phyloP scores from a whole-genome alignment of 1,139 yeast genomes.

The Magnusiomyces fungicola region DNA sequence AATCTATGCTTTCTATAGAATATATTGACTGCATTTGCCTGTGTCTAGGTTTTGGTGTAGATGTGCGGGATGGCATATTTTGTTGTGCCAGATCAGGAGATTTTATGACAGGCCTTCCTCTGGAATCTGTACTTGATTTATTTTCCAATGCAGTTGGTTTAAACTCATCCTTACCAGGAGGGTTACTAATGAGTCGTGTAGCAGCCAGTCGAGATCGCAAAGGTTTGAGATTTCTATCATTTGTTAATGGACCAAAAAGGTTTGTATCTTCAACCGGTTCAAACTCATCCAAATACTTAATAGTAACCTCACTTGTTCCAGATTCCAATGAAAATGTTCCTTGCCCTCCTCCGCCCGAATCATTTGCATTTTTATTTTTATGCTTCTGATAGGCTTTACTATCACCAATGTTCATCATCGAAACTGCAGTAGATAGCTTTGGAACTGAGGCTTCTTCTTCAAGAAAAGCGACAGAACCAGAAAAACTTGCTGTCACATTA shows the following conservation, averaged over 20 bases:
- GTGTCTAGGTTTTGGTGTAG: slow-evolving; percentile 3
- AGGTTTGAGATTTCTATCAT: slow-evolving; percentile 15
- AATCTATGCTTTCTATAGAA: not conserved
- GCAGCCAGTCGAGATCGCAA: slow-evolving; percentile 11
- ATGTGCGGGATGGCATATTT: not conserved
- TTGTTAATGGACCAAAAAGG: slow-evolving; percentile 21
- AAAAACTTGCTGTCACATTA: slow-evolving; percentile 3
- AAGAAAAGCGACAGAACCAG: not conserved
- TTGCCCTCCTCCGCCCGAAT: not conserved
- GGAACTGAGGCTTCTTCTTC: slow-evolving; percentile 3
- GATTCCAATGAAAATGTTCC: not conserved
- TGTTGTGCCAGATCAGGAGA: not conserved
- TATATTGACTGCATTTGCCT: not conserved
- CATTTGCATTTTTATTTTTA: not conserved
- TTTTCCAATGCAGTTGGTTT: not conserved
- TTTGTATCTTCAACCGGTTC: slow-evolving; percentile 21
- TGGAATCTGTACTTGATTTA: not conserved
- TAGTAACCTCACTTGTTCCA: slow-evolving; percentile 3
- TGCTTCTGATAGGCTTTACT: not conserved
- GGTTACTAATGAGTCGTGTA: slow-evolving; percentile 7
- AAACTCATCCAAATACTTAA: slow-evolving; percentile 18
- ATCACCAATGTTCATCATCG: slow-evolving; percentile 1
- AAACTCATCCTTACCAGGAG: not conserved
- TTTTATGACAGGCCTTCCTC: not conserved
- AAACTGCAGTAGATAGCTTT: not conserved